Evolutionary conservation across 2,329 filamentous ascomycete genomes (phyloP).

Genomic region (Tolypocladium nubicola): DNA sequence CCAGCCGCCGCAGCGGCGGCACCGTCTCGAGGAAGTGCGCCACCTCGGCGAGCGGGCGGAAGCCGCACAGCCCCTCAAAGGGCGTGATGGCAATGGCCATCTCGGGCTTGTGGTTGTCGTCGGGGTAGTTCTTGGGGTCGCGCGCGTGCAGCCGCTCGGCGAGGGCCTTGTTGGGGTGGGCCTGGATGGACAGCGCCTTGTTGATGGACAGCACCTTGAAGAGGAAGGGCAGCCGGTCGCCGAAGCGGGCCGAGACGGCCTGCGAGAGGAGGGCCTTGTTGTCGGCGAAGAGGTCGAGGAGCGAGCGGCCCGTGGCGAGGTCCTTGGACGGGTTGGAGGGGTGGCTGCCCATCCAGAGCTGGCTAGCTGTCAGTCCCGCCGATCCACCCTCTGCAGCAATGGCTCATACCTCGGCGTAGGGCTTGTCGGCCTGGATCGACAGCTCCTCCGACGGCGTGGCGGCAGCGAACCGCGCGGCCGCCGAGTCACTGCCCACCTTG

Average conservation of each 20-base stretch:
- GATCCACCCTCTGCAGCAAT: background rate
- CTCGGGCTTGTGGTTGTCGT: constrained; percentile 99
- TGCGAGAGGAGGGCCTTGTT: constrained; percentile 74
- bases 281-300: constrained; percentile 79
- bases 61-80: constrained; percentile 93
- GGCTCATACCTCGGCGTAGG: constrained; percentile 76
- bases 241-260: constrained; percentile 64
- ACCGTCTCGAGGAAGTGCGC: constrained; percentile 62
- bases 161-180: constrained; percentile 86
- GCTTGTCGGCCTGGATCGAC: constrained; percentile 72
- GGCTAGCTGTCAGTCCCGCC: background rate
- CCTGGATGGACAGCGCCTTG: constrained; percentile 95
- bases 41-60: constrained; percentile 80
- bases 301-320: constrained; percentile 67
- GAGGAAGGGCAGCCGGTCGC: constrained; percentile 79
- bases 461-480: constrained; percentile 80
- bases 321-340: constrained; percentile 93
- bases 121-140: constrained; percentile 90
- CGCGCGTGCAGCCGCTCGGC: constrained; percentile 78
- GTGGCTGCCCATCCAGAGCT: constrained; percentile 99
- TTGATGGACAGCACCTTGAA: constrained; percentile 96
- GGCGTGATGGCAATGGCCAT: constrained; percentile 98
- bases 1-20: constrained; percentile 49
- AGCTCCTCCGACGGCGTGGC: constrained; percentile 70
- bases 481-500: constrained; percentile 79